phyloP scores from a whole-genome alignment of 441 rosid species.

The Raphanus hybrid region DNA sequence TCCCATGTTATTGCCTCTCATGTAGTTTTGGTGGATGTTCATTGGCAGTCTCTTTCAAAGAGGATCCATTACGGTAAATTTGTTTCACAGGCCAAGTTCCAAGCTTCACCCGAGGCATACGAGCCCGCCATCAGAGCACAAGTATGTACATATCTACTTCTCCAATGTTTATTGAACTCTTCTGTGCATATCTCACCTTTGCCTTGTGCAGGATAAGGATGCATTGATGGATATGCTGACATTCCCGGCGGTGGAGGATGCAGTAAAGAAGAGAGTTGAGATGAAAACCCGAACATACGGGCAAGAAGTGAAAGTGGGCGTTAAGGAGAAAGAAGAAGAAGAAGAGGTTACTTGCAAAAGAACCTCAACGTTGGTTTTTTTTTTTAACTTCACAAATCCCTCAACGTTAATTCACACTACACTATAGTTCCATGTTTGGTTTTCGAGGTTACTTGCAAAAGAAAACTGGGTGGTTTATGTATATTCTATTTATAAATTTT shows the following conservation, averaged over 20 bases:
- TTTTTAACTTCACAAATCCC: background rate
- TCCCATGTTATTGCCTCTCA: background rate
- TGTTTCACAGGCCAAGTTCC: conserved; percentile 92
- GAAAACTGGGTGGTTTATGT: background rate
- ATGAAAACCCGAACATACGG: conserved; percentile 74
- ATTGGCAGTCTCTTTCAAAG: conserved; percentile 81
- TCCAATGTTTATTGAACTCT: background rate
- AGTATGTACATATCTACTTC: conserved; percentile 19
- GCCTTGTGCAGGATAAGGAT: conserved; percentile 56
- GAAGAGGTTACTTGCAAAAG: too few relatives aligned
- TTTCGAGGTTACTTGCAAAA: background rate
- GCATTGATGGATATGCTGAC: conserved; percentile 76
- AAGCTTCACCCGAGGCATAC: conserved; percentile 64
- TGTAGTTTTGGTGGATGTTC: conserved; percentile 13
- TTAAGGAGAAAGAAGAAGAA: conserved; percentile 38
- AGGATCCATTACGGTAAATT: conserved; percentile 94
- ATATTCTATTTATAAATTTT: too few relatives aligned
- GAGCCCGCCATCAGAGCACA: conserved; percentile 70
- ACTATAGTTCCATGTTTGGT: background rate
- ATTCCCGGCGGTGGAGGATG: conserved; percentile 69
- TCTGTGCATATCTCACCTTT: background rate
- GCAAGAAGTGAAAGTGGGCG: conserved; percentile 59
- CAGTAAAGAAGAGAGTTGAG: conserved; percentile 74
- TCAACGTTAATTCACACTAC: background rate
- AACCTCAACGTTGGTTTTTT: background rate